Conservation (phyloP, 805 yeast genomes). For the Candida adriatica region DNA sequence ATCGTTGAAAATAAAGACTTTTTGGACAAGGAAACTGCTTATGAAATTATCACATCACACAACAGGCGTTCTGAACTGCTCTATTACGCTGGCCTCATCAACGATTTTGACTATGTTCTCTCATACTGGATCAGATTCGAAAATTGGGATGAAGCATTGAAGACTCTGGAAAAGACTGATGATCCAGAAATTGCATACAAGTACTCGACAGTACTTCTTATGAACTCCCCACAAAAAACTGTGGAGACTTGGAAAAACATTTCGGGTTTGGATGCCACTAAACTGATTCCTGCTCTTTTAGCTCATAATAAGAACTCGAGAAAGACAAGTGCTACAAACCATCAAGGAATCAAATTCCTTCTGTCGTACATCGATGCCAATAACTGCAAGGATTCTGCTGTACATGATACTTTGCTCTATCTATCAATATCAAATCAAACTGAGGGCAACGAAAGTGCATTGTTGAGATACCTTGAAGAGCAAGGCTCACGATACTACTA, state of each 20-base stretch:
- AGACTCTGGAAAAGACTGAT: conserved; percentile 43
- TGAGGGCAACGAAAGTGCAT: conserved; percentile 28
- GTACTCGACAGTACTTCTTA: conserved; percentile 60
- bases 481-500: conserved; percentile 35
- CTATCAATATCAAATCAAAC: conserved; percentile 42
- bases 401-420: conserved; percentile 68
- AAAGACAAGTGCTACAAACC: conserved; percentile 36
- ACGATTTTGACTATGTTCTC: conserved; percentile 65
- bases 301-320: conserved; percentile 50
- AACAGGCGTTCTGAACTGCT: conserved; percentile 60
- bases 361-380: conserved; percentile 43
- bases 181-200: conserved; percentile 49
- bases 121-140: conserved; percentile 61
- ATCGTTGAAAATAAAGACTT: conserved; percentile 37
- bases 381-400: conserved; percentile 35
- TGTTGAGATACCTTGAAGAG: conserved; percentile 43
- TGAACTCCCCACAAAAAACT: conserved; percentile 62
- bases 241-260: conserved; percentile 74
- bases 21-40: conserved; percentile 62
- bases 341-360: conserved; percentile 63
- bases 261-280: conserved; percentile 46
- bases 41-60: conserved; percentile 63
- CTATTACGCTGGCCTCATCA: conserved; percentile 56
- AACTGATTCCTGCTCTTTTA: conserved; percentile 69
- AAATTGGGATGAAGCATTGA: conserved; percentile 69